Base-by-base conservation (phyloP, 2,329 filamentous ascomycete species). In the Colletotrichum ledebouriae region DNA sequence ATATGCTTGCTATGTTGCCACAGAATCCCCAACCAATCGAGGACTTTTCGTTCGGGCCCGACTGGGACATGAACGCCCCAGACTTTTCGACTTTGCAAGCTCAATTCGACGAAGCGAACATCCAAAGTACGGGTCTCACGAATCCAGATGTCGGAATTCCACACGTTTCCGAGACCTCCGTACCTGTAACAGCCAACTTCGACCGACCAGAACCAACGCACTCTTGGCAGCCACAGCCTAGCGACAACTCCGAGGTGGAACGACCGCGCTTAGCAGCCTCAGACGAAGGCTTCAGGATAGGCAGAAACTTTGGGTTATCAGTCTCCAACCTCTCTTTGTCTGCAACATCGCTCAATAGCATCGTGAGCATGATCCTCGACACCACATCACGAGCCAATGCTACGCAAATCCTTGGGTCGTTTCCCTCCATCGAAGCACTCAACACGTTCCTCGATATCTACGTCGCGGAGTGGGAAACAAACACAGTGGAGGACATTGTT, bases 341-440 rank as follows among this genome's bases (percentile, higher is more conserved):
- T n/a, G 6, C 60, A 4, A 20, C 33, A 10, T 33, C 44, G 10
- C 52, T 44, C 17, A 59, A 41, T 50, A 33, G 22, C 22, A 49
- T 63, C n/a, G 44, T 63, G 25, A 5, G 53, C 9, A 63, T 63
- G 61, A 63, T 63, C 13, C 53, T 63, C 0, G 33, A 58, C 12
- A 63, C 46, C 2, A 59, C 61, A 6, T 63, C 61, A 9, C 33
- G 34, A 7, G 33, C 53, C 34, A 50, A 33, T 3, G 33, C 53
- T 5, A 53, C 29, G 1, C 29, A 56, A 3, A 44, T 59, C 10
- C 22, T 59, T 3, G 53, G 42, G 2, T 20, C 33, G 10, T 63
- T 63, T 44, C 61, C 61, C 10, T 44, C 37, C 4, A 17, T 37
- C 2, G 22, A 13, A 12, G 41, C 61, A 12, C 44, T 63, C 5